Conservation (phyloP, 192 early-diverging fungal genomes). For the Geosiphon pyriformis region DNA sequence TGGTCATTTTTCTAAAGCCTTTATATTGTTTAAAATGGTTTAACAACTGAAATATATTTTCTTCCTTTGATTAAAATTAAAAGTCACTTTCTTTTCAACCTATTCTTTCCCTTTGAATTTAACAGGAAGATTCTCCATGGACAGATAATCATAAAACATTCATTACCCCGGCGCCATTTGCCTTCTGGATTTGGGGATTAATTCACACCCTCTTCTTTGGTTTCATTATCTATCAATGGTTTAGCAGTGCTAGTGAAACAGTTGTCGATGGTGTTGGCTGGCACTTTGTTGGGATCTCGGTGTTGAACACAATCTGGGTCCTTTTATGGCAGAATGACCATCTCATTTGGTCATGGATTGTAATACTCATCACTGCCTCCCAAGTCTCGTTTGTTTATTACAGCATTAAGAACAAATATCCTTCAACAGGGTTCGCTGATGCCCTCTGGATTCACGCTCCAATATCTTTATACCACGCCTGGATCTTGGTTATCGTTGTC, state of each 20-base stretch:
- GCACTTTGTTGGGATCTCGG: conserved; percentile 56
- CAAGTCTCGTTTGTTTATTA: conserved; percentile 57
- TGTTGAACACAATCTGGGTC: conserved; percentile 57
- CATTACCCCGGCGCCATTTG: conserved; percentile 58
- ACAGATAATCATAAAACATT: conserved; percentile 48
- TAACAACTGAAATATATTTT: too few species aligned
- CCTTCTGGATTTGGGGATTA: conserved; percentile 55
- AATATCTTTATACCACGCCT: conserved; percentile 65
- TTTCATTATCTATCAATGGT: conserved; percentile 59
- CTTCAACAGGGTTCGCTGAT: conserved; percentile 33
- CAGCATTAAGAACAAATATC: conserved; percentile 36
- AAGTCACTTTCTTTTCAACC: too few species aligned
- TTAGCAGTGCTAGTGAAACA: conserved; percentile 43
- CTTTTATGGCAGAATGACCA: conserved; percentile 58
- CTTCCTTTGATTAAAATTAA: too few species aligned
- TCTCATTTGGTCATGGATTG: conserved; percentile 44
- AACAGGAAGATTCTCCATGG: conserved; percentile 31
- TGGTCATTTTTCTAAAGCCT: too few species aligned
- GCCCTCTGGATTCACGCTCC: conserved; percentile 57
- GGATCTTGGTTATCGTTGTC: conserved; percentile 53
- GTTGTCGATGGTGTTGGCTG: conserved; percentile 54
- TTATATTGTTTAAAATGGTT: too few species aligned
- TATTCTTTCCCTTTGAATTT: neutral
- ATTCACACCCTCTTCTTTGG: conserved; percentile 59
- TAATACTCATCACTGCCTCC: conserved; percentile 51